Conservation (phyloP, 164 flowering plant species). For the Pachysandra terminalis region DNA sequence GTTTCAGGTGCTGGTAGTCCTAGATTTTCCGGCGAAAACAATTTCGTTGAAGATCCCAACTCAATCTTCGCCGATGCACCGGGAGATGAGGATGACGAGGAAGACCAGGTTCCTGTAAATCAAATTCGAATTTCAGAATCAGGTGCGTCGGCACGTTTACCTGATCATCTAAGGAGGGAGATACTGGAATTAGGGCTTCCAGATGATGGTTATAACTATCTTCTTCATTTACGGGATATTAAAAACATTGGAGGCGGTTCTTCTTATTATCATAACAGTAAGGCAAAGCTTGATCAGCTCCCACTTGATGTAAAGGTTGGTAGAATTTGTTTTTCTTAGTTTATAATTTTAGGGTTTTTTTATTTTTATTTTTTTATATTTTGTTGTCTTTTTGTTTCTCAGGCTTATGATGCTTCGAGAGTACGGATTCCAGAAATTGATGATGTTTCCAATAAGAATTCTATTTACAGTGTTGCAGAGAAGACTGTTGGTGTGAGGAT, state of each 20-base stretch:
- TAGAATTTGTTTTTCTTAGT: background rate
- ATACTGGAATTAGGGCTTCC: conserved; percentile 92
- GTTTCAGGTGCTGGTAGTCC: background rate
- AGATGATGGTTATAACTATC: conserved; percentile 93
- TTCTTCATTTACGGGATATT: conserved; percentile 76
- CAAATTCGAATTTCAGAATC: background rate
- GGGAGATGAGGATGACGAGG: conserved; percentile 41
- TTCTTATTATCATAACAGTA: conserved; percentile 55
- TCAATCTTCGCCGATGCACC: conserved; percentile 68
- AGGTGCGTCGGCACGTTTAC: conserved; percentile 25
- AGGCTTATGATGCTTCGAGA: conserved; percentile 95
- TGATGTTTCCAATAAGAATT: conserved; percentile 34
- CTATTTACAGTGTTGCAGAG: conserved; percentile 52
- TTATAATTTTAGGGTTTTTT: background rate
- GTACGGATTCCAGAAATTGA: conserved; percentile 33
- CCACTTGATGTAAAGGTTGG: conserved; percentile 82
- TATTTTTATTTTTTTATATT: background rate
- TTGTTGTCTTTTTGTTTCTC: conserved; percentile 8
- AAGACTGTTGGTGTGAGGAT: conserved; percentile 54
- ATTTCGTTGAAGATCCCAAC: conserved; percentile 28
- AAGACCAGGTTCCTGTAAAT: conserved; percentile 1
- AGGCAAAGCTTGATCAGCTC: conserved; percentile 54
- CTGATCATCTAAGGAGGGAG: conserved; percentile 66
- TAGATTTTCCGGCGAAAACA: background rate
- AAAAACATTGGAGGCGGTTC: conserved; percentile 82